phyloP scores from a whole-genome alignment of 108 stramenopile species.

The Skeletonema costatum region DNA sequence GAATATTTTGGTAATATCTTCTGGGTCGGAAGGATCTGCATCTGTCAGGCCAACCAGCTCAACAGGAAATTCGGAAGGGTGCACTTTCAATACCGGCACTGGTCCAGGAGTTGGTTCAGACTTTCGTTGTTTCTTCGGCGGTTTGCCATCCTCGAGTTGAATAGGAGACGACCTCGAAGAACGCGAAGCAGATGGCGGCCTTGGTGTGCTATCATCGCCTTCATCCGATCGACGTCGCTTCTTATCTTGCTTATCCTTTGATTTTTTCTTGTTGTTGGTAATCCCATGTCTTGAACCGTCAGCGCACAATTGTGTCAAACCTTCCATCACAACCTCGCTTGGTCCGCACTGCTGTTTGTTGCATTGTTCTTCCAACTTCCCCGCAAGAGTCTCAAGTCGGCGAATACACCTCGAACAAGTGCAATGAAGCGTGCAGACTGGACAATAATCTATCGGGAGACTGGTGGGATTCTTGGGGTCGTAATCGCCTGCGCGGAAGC shows the following conservation, averaged over 20 bases:
- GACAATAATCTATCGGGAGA: constrained; percentile 39
- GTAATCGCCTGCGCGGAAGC: constrained; percentile 33
- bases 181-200: neutral
- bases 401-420: constrained; percentile 45
- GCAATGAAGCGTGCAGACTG: constrained; percentile 41
- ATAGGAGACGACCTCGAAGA: constrained; percentile 32
- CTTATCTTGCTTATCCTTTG: neutral
- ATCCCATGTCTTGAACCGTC: constrained; percentile 2
- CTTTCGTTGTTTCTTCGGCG: constrained; percentile 33
- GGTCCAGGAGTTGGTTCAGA: neutral
- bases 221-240: neutral
- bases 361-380: constrained; percentile 14
- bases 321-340: constrained; percentile 4
- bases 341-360: constrained; percentile 26
- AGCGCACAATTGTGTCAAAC: constrained; percentile 21
- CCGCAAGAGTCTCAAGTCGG: constrained; percentile 21
- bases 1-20: constrained; percentile 61
- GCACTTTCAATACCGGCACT: constrained; percentile 57
- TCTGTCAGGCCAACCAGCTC: constrained; percentile 59
- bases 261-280: neutral
- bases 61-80: constrained; percentile 64
- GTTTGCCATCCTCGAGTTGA: neutral
- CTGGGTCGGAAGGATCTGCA: constrained; percentile 52
- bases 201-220: neutral
- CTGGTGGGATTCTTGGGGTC: constrained; percentile 27